A percentile compares a stretch with the other conserved stretches of the same genome.
These are phyloP conservation scores for Claviceps sp. DNA, from an alignment of 2,329 filamentous ascomycete genomes.

Conservation along the genomic window DNA sequence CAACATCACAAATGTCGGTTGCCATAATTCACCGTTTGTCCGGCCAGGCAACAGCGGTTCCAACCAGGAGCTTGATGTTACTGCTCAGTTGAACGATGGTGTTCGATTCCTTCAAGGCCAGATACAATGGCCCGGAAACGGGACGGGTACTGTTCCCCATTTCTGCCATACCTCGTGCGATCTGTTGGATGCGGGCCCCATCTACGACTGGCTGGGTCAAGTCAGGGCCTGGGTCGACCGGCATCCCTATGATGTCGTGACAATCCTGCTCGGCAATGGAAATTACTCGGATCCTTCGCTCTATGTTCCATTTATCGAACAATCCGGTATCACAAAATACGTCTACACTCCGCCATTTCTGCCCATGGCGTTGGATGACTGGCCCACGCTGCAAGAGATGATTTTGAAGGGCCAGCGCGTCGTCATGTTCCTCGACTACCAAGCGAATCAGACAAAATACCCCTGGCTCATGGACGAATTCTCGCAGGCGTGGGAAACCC, in stretches of 20 bases:
- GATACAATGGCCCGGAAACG: slow-evolving; percentile 43
- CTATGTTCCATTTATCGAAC: slow-evolving; percentile 56
- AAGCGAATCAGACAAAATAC: slow-evolving; percentile 62
- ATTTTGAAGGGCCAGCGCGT: slow-evolving; percentile 59
- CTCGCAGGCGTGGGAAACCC: slow-evolving; percentile 79
- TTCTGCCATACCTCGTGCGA: slow-evolving; percentile 82
- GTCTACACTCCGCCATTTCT: slow-evolving; percentile 59
- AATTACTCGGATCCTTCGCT: slow-evolving; percentile 53
- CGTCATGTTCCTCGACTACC: slow-evolving; percentile 74
- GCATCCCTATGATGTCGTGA: slow-evolving; percentile 80
- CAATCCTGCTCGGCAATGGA: slow-evolving; percentile 73
- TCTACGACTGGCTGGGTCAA: slow-evolving; percentile 56
- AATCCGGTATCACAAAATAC: slow-evolving; percentile 58
- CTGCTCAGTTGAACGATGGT: slow-evolving; percentile 64
- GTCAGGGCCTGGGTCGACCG: slow-evolving; percentile 59
- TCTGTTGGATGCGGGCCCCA: slow-evolving; percentile 66
- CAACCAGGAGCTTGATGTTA: slow-evolving; percentile 59
- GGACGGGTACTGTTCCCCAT: slow-evolving; percentile 35
- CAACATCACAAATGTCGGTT: slow-evolving; percentile 67
- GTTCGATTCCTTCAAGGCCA: slow-evolving; percentile 51
- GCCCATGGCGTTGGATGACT: slow-evolving; percentile 60
- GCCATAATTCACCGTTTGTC: slow-evolving; percentile 74
- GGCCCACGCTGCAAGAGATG: slow-evolving; percentile 71
- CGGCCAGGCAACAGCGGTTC: slow-evolving; percentile 56
- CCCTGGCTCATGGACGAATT: slow-evolving; percentile 86